Percentiles rank a stretch among this genome's conserved stretches.
phyloP scores from a whole-genome alignment of 1,139 yeast genomes.

The Suhomyces bolitotheri region DNA sequence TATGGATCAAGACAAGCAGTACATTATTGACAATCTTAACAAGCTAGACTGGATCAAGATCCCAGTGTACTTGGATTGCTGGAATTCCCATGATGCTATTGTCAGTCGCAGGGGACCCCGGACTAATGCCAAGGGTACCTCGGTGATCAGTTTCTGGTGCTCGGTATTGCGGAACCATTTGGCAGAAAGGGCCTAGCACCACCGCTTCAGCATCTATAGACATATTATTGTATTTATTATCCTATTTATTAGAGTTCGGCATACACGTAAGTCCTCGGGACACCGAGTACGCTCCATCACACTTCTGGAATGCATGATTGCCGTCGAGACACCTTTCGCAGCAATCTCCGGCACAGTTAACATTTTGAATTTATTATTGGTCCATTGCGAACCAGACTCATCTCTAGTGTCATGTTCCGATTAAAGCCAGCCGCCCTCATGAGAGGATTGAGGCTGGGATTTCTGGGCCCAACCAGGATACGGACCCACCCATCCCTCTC shows the following conservation, averaged over 20 bases:
- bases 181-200: slow-evolving; percentile 1
- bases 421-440: slow-evolving; percentile 2
- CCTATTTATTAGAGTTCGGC: no score
- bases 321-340: slow-evolving; percentile 4
- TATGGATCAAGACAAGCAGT: slow-evolving; percentile 40
- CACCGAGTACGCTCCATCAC: no score
- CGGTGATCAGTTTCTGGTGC: slow-evolving; percentile 54
- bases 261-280: no score
- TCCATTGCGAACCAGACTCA: no score
- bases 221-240: no score
- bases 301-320: no score
- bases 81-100: slow-evolving; percentile 74
- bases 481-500: not conserved
- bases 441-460: slow-evolving; percentile 4
- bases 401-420: slow-evolving; percentile 6
- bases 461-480: not conserved
- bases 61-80: slow-evolving; percentile 61
- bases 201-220: not conserved
- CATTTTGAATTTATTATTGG: no score
- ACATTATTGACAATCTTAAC: slow-evolving; percentile 53
- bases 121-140: slow-evolving; percentile 55
- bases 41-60: slow-evolving; percentile 63
- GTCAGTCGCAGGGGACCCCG: slow-evolving; percentile 65
- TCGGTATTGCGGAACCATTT: slow-evolving; percentile 43
- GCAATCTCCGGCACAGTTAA: no score